Evolutionary conservation across 495 filamentous ascomycete genomes (phyloP), one percentile per base, ranked within the genome.

Genomic region (Aspergillus kassunensis): DNA sequence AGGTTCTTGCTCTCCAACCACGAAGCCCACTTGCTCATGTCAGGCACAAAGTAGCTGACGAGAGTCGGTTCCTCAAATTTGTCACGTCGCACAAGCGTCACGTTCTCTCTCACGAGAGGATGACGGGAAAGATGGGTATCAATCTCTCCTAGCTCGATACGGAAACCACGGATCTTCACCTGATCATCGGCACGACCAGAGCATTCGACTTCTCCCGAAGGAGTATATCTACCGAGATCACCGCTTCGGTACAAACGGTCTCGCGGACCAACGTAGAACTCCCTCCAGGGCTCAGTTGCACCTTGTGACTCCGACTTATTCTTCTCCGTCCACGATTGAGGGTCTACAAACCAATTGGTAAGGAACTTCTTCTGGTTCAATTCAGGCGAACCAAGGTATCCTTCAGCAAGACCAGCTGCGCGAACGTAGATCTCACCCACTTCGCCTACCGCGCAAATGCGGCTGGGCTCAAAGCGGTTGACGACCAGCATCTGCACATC

Each of bases 61-160:
- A 98, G 71, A 0, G 79, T 93, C 5, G 83, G 90, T 65, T 98
- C 92, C 63, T 97, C 91, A 66, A 91, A 83, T 56, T 88, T 89
- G 65, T 97, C 89, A 69, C 93, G 80, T 51, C 88, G 76, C 0
- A 97, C 84, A 2, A 98, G 68, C 1, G 93, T 97, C 44, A 91
- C 83, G 69, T 90, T 91, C 55, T 98, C 93, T 15, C 88, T 73
- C 6, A 97, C 81, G 4, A 96, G 67, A 5, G 84, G 83, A 66
- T 95, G 83, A 36, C 86, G 80, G 35, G 83, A 85, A 16, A 97
- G 73, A 60, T 91, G 84, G 33, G 80, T 91, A 63, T 97, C 91
- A 51, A 97, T 96, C 47, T 97, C 93, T 53, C 88, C 88, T 23
- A 97, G 84, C 68, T 97, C 92, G 58, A 97, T 95, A 44, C 92